Evolutionary conservation across 495 filamentous ascomycete genomes (phyloP).

Genomic region (Hypoxylon crocopeplum): DNA sequence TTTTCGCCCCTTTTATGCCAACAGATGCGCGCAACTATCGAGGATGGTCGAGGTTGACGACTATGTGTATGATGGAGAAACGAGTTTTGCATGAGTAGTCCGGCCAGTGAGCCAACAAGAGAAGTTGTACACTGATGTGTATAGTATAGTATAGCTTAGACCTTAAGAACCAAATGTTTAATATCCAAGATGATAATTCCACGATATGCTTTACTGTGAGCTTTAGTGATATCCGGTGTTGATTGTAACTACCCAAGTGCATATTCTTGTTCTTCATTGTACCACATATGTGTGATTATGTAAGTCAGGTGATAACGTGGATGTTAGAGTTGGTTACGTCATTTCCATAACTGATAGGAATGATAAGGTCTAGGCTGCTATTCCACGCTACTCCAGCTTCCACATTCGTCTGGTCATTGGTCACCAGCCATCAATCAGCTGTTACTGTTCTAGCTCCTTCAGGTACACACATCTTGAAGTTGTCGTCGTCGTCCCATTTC

Average conservation of each 20-base stretch:
- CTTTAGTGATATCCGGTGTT: too few species aligned
- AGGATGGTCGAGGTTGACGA: background rate
- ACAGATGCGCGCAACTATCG: conserved; percentile 9
- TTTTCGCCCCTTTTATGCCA: conserved; percentile 4
- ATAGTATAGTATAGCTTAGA: conserved; percentile 8
- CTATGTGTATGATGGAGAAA: conserved; percentile 15
- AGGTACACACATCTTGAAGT: background rate
- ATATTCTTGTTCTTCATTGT: too few species aligned
- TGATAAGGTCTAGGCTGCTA: too few species aligned
- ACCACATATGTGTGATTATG: too few species aligned
- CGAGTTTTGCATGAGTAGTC: conserved; percentile 12
- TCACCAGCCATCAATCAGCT: conserved; percentile 28
- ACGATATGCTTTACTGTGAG: too few species aligned
- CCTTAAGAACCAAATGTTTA: conserved; percentile 24
- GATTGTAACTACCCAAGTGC: too few species aligned
- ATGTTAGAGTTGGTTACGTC: too few species aligned
- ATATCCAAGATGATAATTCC: conserved; percentile 13
- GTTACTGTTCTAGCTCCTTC: conserved; percentile 10
- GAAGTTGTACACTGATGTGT: conserved; percentile 17
- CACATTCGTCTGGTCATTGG: background rate
- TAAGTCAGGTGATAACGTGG: too few species aligned
- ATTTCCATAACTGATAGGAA: conserved; percentile 17
- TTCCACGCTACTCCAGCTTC: too few species aligned
- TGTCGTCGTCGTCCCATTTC: background rate
- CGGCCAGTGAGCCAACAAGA: conserved; percentile 9